Evolutionary conservation across 192 early-diverging fungal genomes (phyloP).

Genomic region (Linnemannia exigua): DNA sequence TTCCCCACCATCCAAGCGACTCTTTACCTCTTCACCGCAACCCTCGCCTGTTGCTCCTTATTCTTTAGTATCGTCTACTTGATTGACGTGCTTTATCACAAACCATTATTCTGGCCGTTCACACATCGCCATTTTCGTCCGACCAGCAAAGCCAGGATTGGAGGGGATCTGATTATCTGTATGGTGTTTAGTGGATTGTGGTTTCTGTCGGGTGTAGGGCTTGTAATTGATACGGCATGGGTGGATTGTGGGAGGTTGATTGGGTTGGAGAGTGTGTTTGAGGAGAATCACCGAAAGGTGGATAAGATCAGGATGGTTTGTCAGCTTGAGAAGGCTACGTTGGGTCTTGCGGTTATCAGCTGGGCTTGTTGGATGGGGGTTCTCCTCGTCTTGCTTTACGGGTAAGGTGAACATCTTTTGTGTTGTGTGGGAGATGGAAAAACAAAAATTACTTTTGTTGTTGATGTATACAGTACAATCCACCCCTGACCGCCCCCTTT

Average conservation of each 20-base stretch:
- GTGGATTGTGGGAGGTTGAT: constrained; percentile 39
- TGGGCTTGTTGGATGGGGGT: constrained; percentile 58
- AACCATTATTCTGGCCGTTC: constrained; percentile 55
- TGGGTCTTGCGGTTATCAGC: constrained; percentile 39
- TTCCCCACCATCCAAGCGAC: constrained; percentile 53
- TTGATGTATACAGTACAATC: not conserved
- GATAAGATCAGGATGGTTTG: constrained; percentile 29
- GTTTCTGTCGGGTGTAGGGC: constrained; percentile 40
- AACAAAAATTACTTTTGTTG: not conserved
- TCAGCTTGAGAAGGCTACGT: constrained; percentile 40
- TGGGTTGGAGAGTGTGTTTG: constrained; percentile 28
- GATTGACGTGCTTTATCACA: constrained; percentile 37
- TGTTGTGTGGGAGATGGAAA: not conserved
- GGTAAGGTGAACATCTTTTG: constrained; percentile 17
- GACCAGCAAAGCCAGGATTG: constrained; percentile 40
- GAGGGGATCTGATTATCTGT: constrained; percentile 48
- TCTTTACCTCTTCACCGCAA: constrained; percentile 40
- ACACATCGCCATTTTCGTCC: constrained; percentile 43
- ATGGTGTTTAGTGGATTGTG: constrained; percentile 53
- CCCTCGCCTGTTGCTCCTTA: constrained; percentile 42
- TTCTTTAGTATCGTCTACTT: constrained; percentile 44
- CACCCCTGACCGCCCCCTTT: not conserved
- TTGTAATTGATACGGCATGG: constrained; percentile 44
- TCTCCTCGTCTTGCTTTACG: constrained; percentile 42
- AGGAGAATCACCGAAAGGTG: constrained; percentile 9